Evolutionary conservation across 208 protist genomes (phyloP).

Genomic region (Borovskyia barvae): DNA sequence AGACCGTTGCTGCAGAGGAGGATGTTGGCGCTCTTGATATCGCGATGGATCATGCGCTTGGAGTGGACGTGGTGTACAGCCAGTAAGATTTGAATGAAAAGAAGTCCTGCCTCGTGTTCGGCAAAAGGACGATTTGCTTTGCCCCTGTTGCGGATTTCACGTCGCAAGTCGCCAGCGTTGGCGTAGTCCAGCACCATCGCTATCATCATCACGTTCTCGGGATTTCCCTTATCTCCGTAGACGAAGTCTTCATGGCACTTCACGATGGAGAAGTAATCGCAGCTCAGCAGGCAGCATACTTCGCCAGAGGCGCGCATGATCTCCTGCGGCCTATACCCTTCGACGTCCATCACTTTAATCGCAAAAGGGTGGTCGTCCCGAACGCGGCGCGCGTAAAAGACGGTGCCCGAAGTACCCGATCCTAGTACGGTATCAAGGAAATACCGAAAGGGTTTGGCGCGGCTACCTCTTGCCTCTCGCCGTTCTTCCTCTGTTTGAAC

Average conservation of each 20-base stretch:
- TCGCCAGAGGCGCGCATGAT: constrained; percentile 53
- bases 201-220: constrained; percentile 46
- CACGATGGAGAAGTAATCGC: constrained; percentile 77
- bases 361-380: constrained; percentile 46
- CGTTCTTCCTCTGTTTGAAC: constrained; percentile 21
- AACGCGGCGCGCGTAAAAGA: constrained; percentile 44
- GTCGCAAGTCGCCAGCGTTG: constrained; percentile 72
- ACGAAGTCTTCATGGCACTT: constrained; percentile 70
- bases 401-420: constrained; percentile 34
- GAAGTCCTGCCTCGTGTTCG: constrained; percentile 54
- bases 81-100: constrained; percentile 67
- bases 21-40: constrained; percentile 85
- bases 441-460: constrained; percentile 34
- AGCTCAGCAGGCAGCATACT: constrained; percentile 58
- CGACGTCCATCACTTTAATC: constrained; percentile 59
- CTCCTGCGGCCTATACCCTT: constrained; percentile 55
- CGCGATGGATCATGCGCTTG: constrained; percentile 75
- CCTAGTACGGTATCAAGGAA: constrained; percentile 55
- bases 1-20: constrained; percentile 67
- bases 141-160: constrained; percentile 44
- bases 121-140: constrained; percentile 21
- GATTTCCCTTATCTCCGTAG: constrained; percentile 36
- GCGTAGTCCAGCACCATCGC: constrained; percentile 79
- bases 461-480: neutral
- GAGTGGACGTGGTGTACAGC: constrained; percentile 82